Evolutionary conservation across 2,329 filamentous ascomycete genomes (phyloP).

Genomic region (Neopestalotiopsis rosae): DNA sequence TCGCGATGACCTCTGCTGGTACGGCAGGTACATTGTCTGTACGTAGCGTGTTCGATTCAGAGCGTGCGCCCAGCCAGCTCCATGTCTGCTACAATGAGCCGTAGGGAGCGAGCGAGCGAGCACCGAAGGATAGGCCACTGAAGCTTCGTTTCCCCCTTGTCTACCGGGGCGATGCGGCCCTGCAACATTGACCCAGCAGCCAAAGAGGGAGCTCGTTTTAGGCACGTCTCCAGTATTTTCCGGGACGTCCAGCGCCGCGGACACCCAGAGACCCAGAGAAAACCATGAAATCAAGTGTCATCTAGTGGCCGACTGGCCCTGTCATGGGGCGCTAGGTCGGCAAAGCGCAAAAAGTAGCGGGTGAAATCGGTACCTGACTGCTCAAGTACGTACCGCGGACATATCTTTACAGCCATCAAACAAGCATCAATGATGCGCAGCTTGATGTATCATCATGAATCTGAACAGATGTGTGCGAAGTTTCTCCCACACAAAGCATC

Average conservation of each 20-base stretch:
- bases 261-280: not conserved
- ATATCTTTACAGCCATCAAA: no score
- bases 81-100: not conserved
- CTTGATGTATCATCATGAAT: no score
- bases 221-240: not conserved
- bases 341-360: not conserved
- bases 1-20: constrained; percentile 13
- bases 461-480: no score
- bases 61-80: no score
- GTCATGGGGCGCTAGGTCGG: constrained; percentile 3
- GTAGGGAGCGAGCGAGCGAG: not conserved
- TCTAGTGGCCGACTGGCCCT: not conserved
- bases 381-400: no score
- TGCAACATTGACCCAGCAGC: not conserved
- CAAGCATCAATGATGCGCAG: no score
- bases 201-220: not conserved
- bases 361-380: no score
- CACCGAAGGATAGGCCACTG: not conserved
- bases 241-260: not conserved
- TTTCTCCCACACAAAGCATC: no score
- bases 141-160: not conserved
- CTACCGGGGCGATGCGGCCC: not conserved
- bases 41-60: no score
- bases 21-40: not conserved
- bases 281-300: not conserved